Base-by-base conservation (phyloP, 805 yeast genomes). In the Schwanniomyces occidentalis region DNA sequence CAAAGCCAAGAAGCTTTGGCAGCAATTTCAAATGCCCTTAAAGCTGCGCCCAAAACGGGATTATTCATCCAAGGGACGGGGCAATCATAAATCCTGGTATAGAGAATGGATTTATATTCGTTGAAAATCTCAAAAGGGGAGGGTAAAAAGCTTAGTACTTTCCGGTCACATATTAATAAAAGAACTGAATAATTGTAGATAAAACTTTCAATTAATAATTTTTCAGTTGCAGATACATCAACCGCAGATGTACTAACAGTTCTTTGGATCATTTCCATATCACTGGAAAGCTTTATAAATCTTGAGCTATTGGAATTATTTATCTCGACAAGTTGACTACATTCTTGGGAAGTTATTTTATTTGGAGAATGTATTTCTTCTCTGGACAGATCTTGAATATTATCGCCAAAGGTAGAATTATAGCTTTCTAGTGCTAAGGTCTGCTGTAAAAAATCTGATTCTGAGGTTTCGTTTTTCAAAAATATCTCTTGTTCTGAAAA, bases 1-100 rank as follows among this genome's bases (percentile, higher is more conserved):
- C 33, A 30, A 8, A 30, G 23, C 36, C 36, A 33, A 7, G 36
- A 33, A n/a, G 36, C 36, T 12, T 33, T 33, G 9, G 31, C 36
- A 14, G 36, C 36, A 19, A 26, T 21, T 18, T 27, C 36, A 26
- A 33, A 26, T 20, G 36, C 29, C 20, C 27, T 31, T 15, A 33
- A 12, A 6, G 31, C 27, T n/a, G 36, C 30, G 10, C 36, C 36
- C 19, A 33, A 19, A n/a, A 33, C 36, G 5, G 36, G 22, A 16
- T 33, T 33, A 27, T 33, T 33, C 31, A 33, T 20, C 36, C 36
- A 33, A 16, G 16, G 16, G 4, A 26, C 25, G 5, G 28, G 20
- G 8, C 36, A 25, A 15, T 26, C 16, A 13, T 24, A 32, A 9
- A 33, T 25, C 4, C 15, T 16, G 5, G 26, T 13, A 16, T 15